Base-by-base conservation (phyloP, 768 basidiomycete genomes). In the Amanita pseudoporphyria region DNA sequence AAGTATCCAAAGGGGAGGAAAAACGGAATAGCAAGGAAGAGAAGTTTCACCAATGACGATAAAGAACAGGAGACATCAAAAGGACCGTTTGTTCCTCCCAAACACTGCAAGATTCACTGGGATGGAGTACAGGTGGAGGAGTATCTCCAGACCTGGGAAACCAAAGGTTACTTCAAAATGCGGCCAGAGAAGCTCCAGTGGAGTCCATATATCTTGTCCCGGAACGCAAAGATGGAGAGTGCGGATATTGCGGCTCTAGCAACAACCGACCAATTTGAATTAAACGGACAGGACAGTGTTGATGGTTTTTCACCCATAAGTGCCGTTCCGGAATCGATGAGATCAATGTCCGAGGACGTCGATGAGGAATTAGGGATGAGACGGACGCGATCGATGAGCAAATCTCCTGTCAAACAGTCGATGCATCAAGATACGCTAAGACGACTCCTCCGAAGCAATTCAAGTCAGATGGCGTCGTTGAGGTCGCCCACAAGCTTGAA, bases 121-220 rank as follows among this genome's bases (percentile, higher is more conserved):
- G 81, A 94, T 54, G 75, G 67, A 6, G 76, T 73, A 10, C 74
- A 72, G 55, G 84, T 95, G 43, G 68, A 73, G 16, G 71, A 70
- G 49, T 87, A 84, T 62, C 53, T 96, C 49, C 67, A 66, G 36
- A 73, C 72, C 47, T 87, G 88, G 81, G 82, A 85, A 53, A 63
- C 66, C 37, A 96, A 93, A 65, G 87, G 85, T 4, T 87, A 91
- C 57, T 59, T 92, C 52, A 76, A 65, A 55, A 69, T 90, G 51
- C 79, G 77, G 56, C 83, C 92, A 1, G 91, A 95, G 59, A 81
- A 81, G 63, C 73, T 98, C 53, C 92, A 90, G 60, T 99, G 95
- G 88, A 94, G 84, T 54, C 95, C 95, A 22, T 98, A 95, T 65
- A 68, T 96, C 33, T 65, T 91, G 38, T 71, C 82, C 5, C 70